These are phyloP conservation scores for Neofusicoccum kwambonambiense DNA, from an alignment of 2,329 filamentous ascomycete species.

Conservation along the genomic window DNA sequence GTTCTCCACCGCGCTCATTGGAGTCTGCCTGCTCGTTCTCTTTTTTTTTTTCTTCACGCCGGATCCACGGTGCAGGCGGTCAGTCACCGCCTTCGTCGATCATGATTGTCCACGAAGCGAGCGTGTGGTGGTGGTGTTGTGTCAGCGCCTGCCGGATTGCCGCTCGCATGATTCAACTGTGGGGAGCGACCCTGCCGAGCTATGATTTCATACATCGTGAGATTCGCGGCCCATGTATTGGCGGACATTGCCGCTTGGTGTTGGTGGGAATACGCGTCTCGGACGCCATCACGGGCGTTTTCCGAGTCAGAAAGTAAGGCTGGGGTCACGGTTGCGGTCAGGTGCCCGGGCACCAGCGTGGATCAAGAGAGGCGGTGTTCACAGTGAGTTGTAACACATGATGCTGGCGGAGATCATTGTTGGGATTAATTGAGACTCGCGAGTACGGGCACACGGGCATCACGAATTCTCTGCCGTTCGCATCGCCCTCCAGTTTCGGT, in stretches of 20 bases:
- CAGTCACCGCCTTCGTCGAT: slow-evolving; percentile 11
- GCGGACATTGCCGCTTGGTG: slow-evolving; percentile 3
- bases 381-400: slow-evolving; percentile 8
- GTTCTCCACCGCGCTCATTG: not conserved
- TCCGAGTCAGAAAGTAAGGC: not conserved
- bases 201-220: slow-evolving; percentile 16
- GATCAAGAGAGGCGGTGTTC: slow-evolving; percentile 12
- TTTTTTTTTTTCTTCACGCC: not conserved
- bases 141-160: not conserved
- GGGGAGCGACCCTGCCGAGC: not conserved
- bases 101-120: slow-evolving; percentile 14
- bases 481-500: slow-evolving; percentile 1
- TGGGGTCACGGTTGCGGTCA: not conserved
- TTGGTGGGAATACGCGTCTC: not conserved
- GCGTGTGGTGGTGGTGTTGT: slow-evolving; percentile 3
- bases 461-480: not conserved
- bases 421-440: not conserved
- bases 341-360: not conserved
- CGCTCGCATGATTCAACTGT: slow-evolving; percentile 9
- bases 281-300: not conserved
- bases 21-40: not conserved
- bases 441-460: not conserved
- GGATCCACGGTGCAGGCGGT: slow-evolving; percentile 12
- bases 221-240: not conserved
- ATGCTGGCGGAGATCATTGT: slow-evolving; percentile 12